These are phyloP conservation scores for Capsicum pubescens DNA, from an alignment of 257 asterid species.

Conservation along the genomic window DNA sequence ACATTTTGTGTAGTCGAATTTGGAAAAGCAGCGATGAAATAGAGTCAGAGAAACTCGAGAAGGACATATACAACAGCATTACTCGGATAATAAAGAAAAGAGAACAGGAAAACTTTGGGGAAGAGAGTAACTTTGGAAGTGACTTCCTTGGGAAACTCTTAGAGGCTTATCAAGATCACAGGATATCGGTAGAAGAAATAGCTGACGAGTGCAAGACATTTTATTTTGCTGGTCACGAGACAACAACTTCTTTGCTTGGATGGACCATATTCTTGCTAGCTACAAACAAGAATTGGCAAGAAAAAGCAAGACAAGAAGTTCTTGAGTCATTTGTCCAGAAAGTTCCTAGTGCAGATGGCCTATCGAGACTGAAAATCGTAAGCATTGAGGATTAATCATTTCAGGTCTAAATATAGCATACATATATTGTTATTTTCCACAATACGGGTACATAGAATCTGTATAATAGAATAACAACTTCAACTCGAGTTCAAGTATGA, in stretches of 20 bases:
- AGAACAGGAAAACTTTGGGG: slow-evolving; percentile 32
- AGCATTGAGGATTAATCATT: slow-evolving; percentile 17
- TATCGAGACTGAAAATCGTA: slow-evolving; percentile 60
- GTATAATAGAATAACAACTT: too few species aligned
- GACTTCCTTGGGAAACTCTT: slow-evolving; percentile 62
- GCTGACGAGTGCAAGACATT: slow-evolving; percentile 80
- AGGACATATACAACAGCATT: slow-evolving; percentile 51
- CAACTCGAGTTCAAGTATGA: too few species aligned
- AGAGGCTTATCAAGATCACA: slow-evolving; percentile 41
- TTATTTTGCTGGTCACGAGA: slow-evolving; percentile 83
- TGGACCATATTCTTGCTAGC: slow-evolving; percentile 72
- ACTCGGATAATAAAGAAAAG: slow-evolving; percentile 47
- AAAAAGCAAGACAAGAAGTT: slow-evolving; percentile 68
- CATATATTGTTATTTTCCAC: too few species aligned
- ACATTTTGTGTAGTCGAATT: slow-evolving; percentile 41
- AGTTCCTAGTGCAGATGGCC: slow-evolving; percentile 51
- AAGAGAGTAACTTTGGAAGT: slow-evolving; percentile 22
- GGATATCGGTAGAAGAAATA: slow-evolving; percentile 57
- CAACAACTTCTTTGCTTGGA: slow-evolving; percentile 58
- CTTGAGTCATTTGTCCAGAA: slow-evolving; percentile 38
- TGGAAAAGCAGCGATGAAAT: slow-evolving; percentile 50
- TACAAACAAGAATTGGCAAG: slow-evolving; percentile 69
- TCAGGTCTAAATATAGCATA: background rate
- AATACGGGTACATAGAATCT: too few species aligned
- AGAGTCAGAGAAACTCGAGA: slow-evolving; percentile 66